Conservation (phyloP, 768 basidiomycete species). For the Udeniomyces megalosporus region DNA sequence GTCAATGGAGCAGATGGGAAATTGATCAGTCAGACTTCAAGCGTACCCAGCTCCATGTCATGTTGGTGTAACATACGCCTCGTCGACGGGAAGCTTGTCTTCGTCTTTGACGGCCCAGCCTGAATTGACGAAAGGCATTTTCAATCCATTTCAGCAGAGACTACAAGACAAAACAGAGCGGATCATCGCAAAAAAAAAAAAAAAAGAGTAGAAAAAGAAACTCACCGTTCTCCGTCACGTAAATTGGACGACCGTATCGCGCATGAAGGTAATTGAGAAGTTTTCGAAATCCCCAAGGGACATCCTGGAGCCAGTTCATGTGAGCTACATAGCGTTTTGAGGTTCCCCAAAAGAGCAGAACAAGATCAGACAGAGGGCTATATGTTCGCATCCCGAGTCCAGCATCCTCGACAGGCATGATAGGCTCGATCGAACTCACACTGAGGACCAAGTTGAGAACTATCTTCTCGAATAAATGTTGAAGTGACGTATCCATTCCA, state of each 20-base stretch:
- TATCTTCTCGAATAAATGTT: slow-evolving; percentile 20
- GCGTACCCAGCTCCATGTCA: background rate
- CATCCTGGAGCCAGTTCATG: slow-evolving; percentile 14
- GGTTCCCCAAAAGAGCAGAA: background rate
- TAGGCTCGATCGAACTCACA: background rate
- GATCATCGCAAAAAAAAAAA: no score
- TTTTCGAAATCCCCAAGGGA: slow-evolving; percentile 23
- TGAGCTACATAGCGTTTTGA: background rate
- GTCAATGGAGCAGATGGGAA: slow-evolving; percentile 31
- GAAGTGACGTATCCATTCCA: slow-evolving; percentile 17
- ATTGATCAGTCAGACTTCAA: background rate
- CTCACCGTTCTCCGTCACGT: slow-evolving; percentile 53
- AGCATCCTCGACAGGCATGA: background rate
- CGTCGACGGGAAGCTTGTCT: background rate
- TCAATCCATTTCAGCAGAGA: background rate
- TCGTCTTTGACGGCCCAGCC: background rate
- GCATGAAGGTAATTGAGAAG: slow-evolving; percentile 49
- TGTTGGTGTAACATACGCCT: background rate
- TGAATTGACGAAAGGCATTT: background rate
- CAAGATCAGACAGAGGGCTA: slow-evolving; percentile 21
- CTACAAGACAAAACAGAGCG: background rate
- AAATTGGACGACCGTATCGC: slow-evolving; percentile 41
- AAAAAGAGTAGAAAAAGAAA: background rate
- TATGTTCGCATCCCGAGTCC: slow-evolving; percentile 49
- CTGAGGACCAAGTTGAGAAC: slow-evolving; percentile 13